phyloP scores from a whole-genome alignment of 768 basidiomycete species.

The Serendipita sp. region DNA sequence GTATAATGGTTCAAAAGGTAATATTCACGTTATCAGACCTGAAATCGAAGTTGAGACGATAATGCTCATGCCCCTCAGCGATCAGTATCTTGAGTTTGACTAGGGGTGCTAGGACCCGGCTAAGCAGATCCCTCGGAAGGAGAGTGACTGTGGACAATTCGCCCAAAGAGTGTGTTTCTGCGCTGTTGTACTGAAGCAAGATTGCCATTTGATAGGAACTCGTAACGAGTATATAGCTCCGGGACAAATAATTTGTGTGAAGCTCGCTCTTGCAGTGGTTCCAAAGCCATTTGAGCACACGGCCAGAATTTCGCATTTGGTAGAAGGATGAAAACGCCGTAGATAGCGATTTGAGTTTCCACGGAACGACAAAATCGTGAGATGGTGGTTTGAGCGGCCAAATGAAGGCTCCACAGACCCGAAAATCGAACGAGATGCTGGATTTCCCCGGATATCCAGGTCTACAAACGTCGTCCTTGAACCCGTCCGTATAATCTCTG shows the following conservation, averaged over 20 bases:
- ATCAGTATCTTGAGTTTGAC: conserved; percentile 81
- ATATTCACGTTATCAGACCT: conserved; percentile 18
- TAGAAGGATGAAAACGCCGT: conserved; percentile 89
- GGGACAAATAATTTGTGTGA: conserved; percentile 78
- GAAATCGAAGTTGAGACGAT: conserved; percentile 68
- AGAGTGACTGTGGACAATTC: conserved; percentile 69
- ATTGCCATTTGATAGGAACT: conserved; percentile 91
- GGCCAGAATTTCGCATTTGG: conserved; percentile 81
- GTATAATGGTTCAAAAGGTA: neutral
- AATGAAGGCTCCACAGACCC: conserved; percentile 89
- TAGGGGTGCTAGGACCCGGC: conserved; percentile 34
- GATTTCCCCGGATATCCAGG: conserved; percentile 55
- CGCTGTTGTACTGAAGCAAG: conserved; percentile 83
- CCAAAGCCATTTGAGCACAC: conserved; percentile 97
- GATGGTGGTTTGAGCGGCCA: conserved; percentile 80
- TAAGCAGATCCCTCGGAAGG: conserved; percentile 65
- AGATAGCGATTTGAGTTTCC: conserved; percentile 66
- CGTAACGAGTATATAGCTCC: conserved; percentile 93
- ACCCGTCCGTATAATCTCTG: conserved; percentile 88
- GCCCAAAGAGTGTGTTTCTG: conserved; percentile 68
- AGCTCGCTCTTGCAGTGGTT: conserved; percentile 96
- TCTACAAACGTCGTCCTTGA: conserved; percentile 83
- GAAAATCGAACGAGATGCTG: conserved; percentile 79
- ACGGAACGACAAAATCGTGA: conserved; percentile 78
- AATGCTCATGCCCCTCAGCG: conserved; percentile 76